Evolutionary conservation across 495 filamentous ascomycete genomes (phyloP).

Genomic region (Penicillium nucicola): DNA sequence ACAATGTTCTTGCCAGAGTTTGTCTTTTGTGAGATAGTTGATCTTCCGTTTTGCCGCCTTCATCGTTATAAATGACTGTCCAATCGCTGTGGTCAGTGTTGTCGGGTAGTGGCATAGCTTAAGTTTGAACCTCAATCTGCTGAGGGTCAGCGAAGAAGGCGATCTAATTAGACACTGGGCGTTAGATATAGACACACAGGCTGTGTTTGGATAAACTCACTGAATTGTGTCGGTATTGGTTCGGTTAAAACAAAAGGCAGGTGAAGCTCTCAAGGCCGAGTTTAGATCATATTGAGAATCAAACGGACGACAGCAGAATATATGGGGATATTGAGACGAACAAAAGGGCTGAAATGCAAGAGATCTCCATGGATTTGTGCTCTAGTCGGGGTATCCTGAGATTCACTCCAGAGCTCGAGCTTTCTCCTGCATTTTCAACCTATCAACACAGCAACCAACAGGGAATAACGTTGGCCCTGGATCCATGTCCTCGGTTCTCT

Average conservation of each 20-base stretch:
- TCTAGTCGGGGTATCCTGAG: not conserved
- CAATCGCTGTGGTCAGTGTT: slow-evolving; percentile 11
- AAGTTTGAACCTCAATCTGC: not conserved
- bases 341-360: not conserved
- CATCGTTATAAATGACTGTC: slow-evolving; percentile 14
- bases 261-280: too few species aligned
- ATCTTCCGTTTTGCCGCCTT: slow-evolving; percentile 6
- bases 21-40: slow-evolving; percentile 1
- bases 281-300: too few species aligned
- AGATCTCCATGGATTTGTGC: not conserved
- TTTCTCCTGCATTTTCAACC: slow-evolving; percentile 1
- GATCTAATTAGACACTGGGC: not conserved
- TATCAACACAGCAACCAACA: not conserved
- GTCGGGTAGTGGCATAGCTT: slow-evolving; percentile 5
- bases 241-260: not conserved
- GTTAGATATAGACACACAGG: not conserved
- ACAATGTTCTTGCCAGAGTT: slow-evolving; percentile 7
- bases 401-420: not conserved
- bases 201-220: not conserved
- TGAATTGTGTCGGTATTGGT: not conserved
- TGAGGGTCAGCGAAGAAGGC: not conserved
- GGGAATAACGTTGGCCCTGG: slow-evolving; percentile 1
- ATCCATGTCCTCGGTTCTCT: slow-evolving; percentile 12
- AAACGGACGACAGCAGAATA: not conserved
- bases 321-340: not conserved